Percentiles rank a stretch among this genome's conserved stretches.
Conservation (phyloP, 176 grass and related monocot species). For the Triticum aestivum region IWGSC_CS_RefSeq_v2.1 NC_057799.1:419333672-419334171, state of each 20-base stretch:
- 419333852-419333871: constrained; percentile 68
- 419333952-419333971: constrained; percentile 65
- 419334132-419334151: constrained; percentile 31
- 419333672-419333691: constrained; percentile 59
- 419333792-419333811: constrained; percentile 73
- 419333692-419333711: constrained; percentile 52
- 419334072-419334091: constrained; percentile 33
- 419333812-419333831: constrained; percentile 58
- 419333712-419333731: constrained; percentile 46
- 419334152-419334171: constrained; percentile 32
- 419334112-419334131: constrained; percentile 36
- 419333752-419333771: constrained; percentile 71
- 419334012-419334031: constrained; percentile 44
- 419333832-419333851: constrained; percentile 57
- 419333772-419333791: constrained; percentile 66
- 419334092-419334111: constrained; percentile 41
- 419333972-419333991: constrained; percentile 24
- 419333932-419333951: constrained; percentile 51
- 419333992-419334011: constrained; percentile 23
- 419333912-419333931: constrained; percentile 69
- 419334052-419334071: constrained; percentile 33
- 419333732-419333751: constrained; percentile 61
- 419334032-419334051: constrained; percentile 43
- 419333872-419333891: constrained; percentile 61
- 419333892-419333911: constrained; percentile 62